Percentiles rank a stretch among this genome's conserved stretches.
phyloP scores from a whole-genome alignment of 2,329 filamentous ascomycete genomes.

The Fusarium sp. region DNA sequence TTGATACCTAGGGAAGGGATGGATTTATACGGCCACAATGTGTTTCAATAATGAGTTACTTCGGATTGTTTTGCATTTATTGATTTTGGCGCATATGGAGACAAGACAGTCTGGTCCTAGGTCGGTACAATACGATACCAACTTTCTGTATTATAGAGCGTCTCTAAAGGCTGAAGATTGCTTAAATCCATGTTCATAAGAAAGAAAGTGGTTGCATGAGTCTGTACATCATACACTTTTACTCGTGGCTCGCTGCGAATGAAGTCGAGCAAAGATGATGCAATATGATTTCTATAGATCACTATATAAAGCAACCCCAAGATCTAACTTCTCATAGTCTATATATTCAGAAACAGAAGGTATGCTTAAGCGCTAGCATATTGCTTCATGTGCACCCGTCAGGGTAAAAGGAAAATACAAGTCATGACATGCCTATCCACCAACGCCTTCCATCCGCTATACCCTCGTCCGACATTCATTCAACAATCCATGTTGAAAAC shows the following conservation, averaged over 20 bases:
- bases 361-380: constrained; percentile 26
- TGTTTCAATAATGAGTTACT: constrained; percentile 19
- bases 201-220: not conserved
- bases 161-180: constrained; percentile 19
- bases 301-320: constrained; percentile 6
- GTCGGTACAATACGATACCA: not conserved
- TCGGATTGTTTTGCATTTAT: constrained; percentile 3
- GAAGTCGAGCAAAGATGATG: not conserved
- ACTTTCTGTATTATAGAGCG: constrained; percentile 7
- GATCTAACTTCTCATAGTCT: constrained; percentile 18
- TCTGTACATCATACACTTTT: not conserved
- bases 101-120: constrained; percentile 11
- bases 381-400: constrained; percentile 18
- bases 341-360: constrained; percentile 22
- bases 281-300: constrained; percentile 10
- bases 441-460: constrained; percentile 33
- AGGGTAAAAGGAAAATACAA: constrained; percentile 14
- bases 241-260: not conserved
- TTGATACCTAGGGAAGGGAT: constrained; percentile 27
- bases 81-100: constrained; percentile 22
- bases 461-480: not conserved
- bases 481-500: constrained; percentile 4
- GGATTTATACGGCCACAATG: not conserved
- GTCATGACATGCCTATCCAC: constrained; percentile 23
- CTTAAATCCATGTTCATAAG: constrained; percentile 13